Evolutionary conservation across 2,329 filamentous ascomycete species (phyloP), one percentile per base, ranked within the genome.

Genomic region (Epichloe bromicola): DNA sequence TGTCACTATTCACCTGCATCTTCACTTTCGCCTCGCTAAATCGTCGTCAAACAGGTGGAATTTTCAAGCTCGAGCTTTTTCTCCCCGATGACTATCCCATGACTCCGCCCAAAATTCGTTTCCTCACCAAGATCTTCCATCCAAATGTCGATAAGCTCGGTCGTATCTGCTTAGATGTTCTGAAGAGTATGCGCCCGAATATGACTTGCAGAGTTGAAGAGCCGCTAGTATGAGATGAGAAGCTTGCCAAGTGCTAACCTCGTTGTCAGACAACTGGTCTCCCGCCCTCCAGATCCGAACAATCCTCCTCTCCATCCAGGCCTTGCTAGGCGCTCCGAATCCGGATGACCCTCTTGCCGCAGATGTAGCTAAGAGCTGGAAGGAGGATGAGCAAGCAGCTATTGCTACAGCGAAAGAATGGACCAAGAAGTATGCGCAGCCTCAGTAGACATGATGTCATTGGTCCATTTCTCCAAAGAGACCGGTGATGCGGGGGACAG

Each of bases 41-140:
- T 34, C 33, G 30, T 36, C 33, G 11, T 10, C 2, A 42, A 48
- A 26, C 52, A 81, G 78, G 77, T 50, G 93, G 94, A 46, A 79
- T 95, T 57, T 98, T 98, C 76, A 91, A 94, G 70, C 85, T 97
- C 55, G 93, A 98, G 70, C 82, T 98, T 19, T 98, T 98, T 69
- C 79, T 98, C 23, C 94, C 94, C 43, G 93, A 98, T 64, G 93
- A 98, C 73, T 98, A 98, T 67, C 93, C 93, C 41, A 98, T 98
- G 93, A 95, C 89, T 36, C 91, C 93, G 50, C 93, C 93, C 44
- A 96, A 96, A 76, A 96, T 98, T 64, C 87, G 93, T 51, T 98
- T 98, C 71, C 76, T 98, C 48, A 98, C 94, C 61, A 96, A 95
- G 73, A 97, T 98, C 68, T 98, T 97, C 71, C 94, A 98, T 68